Conservation (phyloP, 176 grass and related monocot genomes). For the Secale cereale region DNA sequence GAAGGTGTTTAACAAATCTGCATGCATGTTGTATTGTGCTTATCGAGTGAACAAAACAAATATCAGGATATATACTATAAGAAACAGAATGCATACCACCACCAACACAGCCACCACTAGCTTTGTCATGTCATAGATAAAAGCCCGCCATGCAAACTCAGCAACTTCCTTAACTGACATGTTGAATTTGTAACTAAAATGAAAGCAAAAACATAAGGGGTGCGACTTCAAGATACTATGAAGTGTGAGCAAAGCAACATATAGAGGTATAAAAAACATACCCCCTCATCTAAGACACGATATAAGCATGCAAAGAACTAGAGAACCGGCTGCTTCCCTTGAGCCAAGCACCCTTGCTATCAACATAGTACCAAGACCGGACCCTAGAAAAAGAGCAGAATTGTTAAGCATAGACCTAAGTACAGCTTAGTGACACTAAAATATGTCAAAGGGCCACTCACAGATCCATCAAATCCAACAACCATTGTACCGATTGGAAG, state of each 20-base stretch:
- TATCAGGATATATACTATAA: not conserved
- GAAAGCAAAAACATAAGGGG: slow-evolving; percentile 7
- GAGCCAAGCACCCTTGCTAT: slow-evolving; percentile 88
- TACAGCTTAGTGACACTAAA: not conserved
- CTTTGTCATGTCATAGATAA: slow-evolving; percentile 91
- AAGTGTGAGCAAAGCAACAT: not conserved
- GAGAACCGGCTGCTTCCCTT: slow-evolving; percentile 81
- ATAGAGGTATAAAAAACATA: slow-evolving; percentile 25
- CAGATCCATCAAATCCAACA: no score
- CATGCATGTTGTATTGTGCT: no score
- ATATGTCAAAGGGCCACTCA: no score
- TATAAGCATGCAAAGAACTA: slow-evolving; percentile 95
- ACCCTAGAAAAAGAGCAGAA: slow-evolving; percentile 44
- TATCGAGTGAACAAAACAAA: not conserved
- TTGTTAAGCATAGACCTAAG: not conserved
- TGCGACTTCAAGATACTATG: not conserved
- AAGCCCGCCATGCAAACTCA: slow-evolving; percentile 69
- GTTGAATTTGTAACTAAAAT: slow-evolving; percentile 61
- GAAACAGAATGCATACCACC: slow-evolving; percentile 54
- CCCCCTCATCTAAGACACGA: slow-evolving; percentile 79
- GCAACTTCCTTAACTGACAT: slow-evolving; percentile 61
- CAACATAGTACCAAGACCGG: slow-evolving; percentile 93
- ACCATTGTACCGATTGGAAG: slow-evolving; percentile 86
- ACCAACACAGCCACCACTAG: slow-evolving; percentile 76
- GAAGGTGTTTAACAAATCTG: no score